Evolutionary conservation across 495 filamentous ascomycete genomes (phyloP).

Genomic region (Penicillium nucicola): DNA sequence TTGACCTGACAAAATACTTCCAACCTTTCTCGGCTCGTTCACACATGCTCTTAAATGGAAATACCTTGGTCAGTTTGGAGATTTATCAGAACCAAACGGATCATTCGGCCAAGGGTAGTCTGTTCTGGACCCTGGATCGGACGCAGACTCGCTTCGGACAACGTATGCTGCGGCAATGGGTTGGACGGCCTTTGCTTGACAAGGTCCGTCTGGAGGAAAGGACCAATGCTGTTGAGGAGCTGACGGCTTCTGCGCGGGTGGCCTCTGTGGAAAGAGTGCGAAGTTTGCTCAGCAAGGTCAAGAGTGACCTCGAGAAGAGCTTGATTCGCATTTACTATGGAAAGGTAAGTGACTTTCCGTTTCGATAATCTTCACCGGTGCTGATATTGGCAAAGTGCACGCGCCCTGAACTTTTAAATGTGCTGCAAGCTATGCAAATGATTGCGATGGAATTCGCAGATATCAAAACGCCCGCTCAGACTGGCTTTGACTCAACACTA

Average conservation of each 20-base stretch:
- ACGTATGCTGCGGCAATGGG: slow-evolving; percentile 88
- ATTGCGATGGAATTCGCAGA: slow-evolving; percentile 71
- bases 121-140: slow-evolving; percentile 94
- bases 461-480: slow-evolving; percentile 61
- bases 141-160: slow-evolving; percentile 89
- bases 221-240: slow-evolving; percentile 85
- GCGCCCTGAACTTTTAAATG: slow-evolving; percentile 80
- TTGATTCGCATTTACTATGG: slow-evolving; percentile 96
- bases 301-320: slow-evolving; percentile 83
- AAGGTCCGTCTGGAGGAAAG: slow-evolving; percentile 73
- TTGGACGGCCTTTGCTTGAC: slow-evolving; percentile 86
- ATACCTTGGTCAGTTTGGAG: slow-evolving; percentile 89
- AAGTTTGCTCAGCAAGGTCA: slow-evolving; percentile 64
- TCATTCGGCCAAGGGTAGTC: slow-evolving; percentile 76
- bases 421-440: slow-evolving; percentile 79
- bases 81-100: slow-evolving; percentile 96
- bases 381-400: slow-evolving; percentile 59
- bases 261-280: slow-evolving; percentile 69
- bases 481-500: slow-evolving; percentile 69
- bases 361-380: background rate
- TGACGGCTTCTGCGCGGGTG: slow-evolving; percentile 64
- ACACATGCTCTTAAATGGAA: slow-evolving; percentile 96
- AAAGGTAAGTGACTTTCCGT: slow-evolving; percentile 44
- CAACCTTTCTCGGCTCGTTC: slow-evolving; percentile 92
- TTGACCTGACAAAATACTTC: slow-evolving; percentile 96